phyloP scores from a whole-genome alignment of 352 stramenopile genomes.

The Globisporangium radiosum region DNA sequence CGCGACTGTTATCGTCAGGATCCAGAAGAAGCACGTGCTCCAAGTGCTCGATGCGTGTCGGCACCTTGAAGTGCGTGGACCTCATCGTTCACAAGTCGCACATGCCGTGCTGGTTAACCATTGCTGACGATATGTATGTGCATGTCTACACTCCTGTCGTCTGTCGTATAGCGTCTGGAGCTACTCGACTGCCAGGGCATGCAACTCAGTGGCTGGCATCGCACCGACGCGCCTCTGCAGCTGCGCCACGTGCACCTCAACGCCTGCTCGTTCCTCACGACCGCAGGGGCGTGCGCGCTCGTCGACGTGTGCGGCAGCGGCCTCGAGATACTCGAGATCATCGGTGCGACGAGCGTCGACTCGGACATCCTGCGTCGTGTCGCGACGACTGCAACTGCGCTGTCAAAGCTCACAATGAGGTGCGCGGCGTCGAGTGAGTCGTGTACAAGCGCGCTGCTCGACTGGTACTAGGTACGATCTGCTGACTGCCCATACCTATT shows the following conservation, averaged over 20 bases:
- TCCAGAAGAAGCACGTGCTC: conserved; percentile 50
- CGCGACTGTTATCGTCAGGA: conserved; percentile 13
- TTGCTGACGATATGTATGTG: background rate
- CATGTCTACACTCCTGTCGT: background rate
- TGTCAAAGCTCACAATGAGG: conserved; percentile 51
- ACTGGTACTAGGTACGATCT: too few species aligned
- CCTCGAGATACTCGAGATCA: conserved; percentile 38
- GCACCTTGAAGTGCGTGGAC: conserved; percentile 22
- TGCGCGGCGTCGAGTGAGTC: conserved; percentile 8
- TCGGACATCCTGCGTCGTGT: conserved; percentile 37
- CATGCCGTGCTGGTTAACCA: too few species aligned
- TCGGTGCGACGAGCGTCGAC: conserved; percentile 37
- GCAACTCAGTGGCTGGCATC: conserved; percentile 36
- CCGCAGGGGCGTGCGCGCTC: conserved; percentile 28
- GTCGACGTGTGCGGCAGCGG: conserved; percentile 26
- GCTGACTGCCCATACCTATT: too few species aligned
- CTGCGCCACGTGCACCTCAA: conserved; percentile 41
- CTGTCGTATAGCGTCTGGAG: conserved; percentile 35
- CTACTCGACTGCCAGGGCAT: conserved; percentile 50
- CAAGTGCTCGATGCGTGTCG: conserved; percentile 28
- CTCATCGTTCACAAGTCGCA: background rate
- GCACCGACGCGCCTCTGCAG: conserved; percentile 6
- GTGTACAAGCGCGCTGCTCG: background rate
- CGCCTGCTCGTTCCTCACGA: conserved; percentile 44
- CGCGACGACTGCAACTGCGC: conserved; percentile 17